These are phyloP conservation scores for Marasmius fiardii DNA, from an alignment of 1,284 basidiomycete genomes.

Conservation along the genomic window DNA sequence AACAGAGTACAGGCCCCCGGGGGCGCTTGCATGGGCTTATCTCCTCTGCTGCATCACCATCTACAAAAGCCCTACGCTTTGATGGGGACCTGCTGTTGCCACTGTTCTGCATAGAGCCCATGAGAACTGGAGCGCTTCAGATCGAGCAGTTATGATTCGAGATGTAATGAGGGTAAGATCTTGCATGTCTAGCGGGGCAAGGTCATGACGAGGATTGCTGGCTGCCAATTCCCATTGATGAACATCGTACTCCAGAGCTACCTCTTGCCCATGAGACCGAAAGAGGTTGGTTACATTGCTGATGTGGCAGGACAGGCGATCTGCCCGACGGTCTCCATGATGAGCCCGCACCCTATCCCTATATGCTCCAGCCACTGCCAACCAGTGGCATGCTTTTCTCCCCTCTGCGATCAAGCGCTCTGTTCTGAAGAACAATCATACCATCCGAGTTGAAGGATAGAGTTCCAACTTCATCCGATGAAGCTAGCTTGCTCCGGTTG, in stretches of 20 bases:
- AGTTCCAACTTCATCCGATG: no score
- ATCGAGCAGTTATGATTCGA: background rate
- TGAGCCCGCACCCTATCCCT: background rate
- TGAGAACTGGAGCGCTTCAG: background rate
- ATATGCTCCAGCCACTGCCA: background rate
- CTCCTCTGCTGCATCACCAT: background rate
- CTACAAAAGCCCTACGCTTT: background rate
- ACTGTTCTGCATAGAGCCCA: no score
- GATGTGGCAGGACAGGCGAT: background rate
- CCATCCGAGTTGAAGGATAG: no score
- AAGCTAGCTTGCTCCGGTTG: no score
- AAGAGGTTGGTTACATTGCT: background rate
- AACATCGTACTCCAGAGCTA: constrained; percentile 27
- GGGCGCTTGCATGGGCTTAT: background rate
- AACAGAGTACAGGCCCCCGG: background rate
- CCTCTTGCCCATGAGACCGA: constrained; percentile 14
- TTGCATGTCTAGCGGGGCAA: constrained; percentile 14
- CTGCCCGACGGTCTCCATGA: background rate
- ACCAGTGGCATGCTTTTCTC: constrained; percentile 6
- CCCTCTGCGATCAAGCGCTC: background rate
- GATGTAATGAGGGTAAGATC: background rate
- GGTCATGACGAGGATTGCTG: constrained; percentile 19
- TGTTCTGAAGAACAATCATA: background rate
- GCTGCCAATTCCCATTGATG: constrained; percentile 20
- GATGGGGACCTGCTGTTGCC: no score